phyloP scores from a whole-genome alignment of 805 yeast genomes.

The Metschnikowia matae region DNA sequence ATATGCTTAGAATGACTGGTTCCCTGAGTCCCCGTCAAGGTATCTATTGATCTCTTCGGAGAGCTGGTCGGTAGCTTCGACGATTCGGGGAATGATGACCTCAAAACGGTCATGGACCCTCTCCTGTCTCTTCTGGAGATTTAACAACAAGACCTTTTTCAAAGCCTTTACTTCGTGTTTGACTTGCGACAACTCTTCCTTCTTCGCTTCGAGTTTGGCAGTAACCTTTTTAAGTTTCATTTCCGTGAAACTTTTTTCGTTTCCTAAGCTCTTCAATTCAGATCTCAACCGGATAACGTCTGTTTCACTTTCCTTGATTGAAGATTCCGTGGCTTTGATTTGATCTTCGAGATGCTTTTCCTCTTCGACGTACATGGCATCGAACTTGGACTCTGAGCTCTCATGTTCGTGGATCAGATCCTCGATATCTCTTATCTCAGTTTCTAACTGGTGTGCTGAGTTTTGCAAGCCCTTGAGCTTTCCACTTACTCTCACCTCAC shows the following conservation, averaged over 20 bases:
- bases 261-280: constrained; percentile 21
- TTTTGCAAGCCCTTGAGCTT: constrained; percentile 40
- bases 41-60: constrained; percentile 6
- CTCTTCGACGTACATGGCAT: constrained; percentile 14
- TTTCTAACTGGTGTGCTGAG: constrained; percentile 35
- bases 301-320: constrained; percentile 22
- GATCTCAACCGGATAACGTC: constrained; percentile 20
- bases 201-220: constrained; percentile 22
- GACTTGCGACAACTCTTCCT: constrained; percentile 25
- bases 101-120: constrained; percentile 34
- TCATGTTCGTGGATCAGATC: constrained; percentile 16
- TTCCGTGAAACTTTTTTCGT: constrained; percentile 20
- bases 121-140: constrained; percentile 25
- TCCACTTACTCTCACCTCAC: constrained; percentile 31
- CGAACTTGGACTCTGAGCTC: constrained; percentile 12
- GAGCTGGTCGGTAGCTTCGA: constrained; percentile 21
- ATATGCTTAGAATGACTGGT: neutral
- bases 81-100: constrained; percentile 30
- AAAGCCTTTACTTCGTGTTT: constrained; percentile 26
- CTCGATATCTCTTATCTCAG: constrained; percentile 27
- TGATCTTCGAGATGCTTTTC: constrained; percentile 21
- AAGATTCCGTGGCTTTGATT: constrained; percentile 22
- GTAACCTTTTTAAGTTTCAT: constrained; percentile 25
- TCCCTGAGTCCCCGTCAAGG: neutral
- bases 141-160: constrained; percentile 23